Evolutionary conservation across 2,329 filamentous ascomycete genomes (phyloP), one percentile per base, ranked within the genome.

Genomic region (Ceratocystis destructans): DNA sequence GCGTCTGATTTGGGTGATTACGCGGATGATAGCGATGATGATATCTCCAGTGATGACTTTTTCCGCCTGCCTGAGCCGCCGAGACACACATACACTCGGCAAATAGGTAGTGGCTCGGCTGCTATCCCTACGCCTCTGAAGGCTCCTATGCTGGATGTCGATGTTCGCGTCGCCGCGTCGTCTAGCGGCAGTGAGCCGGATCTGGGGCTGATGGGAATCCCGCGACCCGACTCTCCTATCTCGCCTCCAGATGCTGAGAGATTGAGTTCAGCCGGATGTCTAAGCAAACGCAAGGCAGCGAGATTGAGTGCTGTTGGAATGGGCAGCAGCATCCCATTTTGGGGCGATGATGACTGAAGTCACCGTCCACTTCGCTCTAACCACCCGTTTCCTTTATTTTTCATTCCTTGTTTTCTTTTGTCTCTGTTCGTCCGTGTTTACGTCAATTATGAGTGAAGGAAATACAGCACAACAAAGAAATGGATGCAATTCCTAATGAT

Each of bases 281-380:
- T 65, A 17, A 37, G 28, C 45, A 65, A 41, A 55, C 63, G 77
- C 71, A 79, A 76, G 70, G 74, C 74, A 62, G 78, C 76, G 10
- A 75, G 79, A 4, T 70, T 78, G 55, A 78, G 76, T 64, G 77
- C 77, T 1, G 76, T 78, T 17, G 76, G 76, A 20, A 69, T 70
- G 25, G 69, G 71, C 6, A 70, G 70, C 31, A 73, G 74, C 6
- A 70, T 73, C 45, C 74, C 75, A 2, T 75, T 72, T 71, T 77
- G 75, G 77, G 77, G 75, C n/a, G 76, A 79, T 61, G 76, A 79
- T 53, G 76, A 73, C 64, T 73, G 69, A 72, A 68, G 12, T 1
- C 37, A 41, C 12, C 3, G 37, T 41, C 37, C 15, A 5, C 15
- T 15, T 41, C 12, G 37, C 10, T 12, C 37, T 41, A 6, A 33